A percentile compares a stretch with the other conserved stretches of the same genome.
Evolutionary conservation across 176 grass and related monocot genomes (phyloP).

Genomic region (Raddia guianensis): DNA sequence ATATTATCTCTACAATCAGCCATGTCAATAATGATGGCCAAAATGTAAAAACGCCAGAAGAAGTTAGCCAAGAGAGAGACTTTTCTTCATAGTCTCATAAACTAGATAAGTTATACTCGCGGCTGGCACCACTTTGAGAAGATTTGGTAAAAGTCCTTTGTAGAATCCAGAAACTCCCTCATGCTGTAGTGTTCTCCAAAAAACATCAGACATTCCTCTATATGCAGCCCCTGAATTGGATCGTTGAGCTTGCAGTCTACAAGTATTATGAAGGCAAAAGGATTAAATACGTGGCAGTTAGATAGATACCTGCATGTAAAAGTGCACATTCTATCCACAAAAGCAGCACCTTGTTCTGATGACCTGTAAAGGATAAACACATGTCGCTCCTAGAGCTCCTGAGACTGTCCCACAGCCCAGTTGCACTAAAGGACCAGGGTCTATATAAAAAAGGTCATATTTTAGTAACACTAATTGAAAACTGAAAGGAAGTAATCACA

Average conservation of each 20-base stretch:
- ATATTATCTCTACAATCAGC: constrained; percentile 53
- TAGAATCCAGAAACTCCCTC: constrained; percentile 80
- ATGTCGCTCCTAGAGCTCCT: constrained; percentile 84
- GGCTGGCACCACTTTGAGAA: constrained; percentile 87
- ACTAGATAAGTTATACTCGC: constrained; percentile 93
- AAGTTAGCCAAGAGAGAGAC: constrained; percentile 69
- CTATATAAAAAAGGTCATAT: constrained; percentile 38
- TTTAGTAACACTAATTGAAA: constrained; percentile 10
- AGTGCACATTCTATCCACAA: constrained; percentile 22
- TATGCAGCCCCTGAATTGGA: constrained; percentile 55
- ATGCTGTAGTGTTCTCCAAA: constrained; percentile 57
- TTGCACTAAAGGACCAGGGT: constrained; percentile 72
- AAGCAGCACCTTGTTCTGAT: constrained; percentile 88
- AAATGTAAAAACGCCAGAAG: constrained; percentile 20
- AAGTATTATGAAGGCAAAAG: constrained; percentile 28
- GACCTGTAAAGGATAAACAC: constrained; percentile 89
- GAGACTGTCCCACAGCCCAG: constrained; percentile 86
- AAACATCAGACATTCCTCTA: constrained; percentile 79
- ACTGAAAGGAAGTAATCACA: neutral
- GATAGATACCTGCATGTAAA: neutral
- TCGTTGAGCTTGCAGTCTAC: constrained; percentile 72
- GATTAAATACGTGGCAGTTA: neutral
- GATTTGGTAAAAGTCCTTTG: constrained; percentile 82
- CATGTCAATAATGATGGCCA: constrained; percentile 32
- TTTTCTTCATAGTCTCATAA: constrained; percentile 92